Percentiles rank a stretch among this genome's conserved stretches.
Evolutionary conservation across 305 asterid genomes (phyloP).

Genomic region (Fraxinus greggii): DNA sequence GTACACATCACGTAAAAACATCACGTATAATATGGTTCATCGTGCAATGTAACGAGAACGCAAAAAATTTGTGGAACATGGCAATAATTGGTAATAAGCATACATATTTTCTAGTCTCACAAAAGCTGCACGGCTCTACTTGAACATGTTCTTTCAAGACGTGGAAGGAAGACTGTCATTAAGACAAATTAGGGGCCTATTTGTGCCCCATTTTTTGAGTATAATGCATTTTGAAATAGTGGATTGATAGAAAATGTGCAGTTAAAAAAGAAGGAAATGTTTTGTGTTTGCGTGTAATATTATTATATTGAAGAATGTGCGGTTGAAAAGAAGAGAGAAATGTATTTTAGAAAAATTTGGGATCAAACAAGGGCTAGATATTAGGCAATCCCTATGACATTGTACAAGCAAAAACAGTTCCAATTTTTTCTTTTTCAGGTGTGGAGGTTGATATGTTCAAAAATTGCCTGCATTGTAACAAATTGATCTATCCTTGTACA

Average conservation of each 20-base stretch:
- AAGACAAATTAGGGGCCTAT: neutral
- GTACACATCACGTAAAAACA: neutral
- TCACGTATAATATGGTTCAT: neutral
- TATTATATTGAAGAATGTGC: no score
- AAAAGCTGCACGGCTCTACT: neutral
- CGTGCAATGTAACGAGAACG: neutral
- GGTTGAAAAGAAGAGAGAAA: no score
- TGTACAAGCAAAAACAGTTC: neutral
- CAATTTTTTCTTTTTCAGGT: neutral
- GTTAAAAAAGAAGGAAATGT: no score
- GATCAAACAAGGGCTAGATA: neutral
- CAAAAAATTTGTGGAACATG: neutral
- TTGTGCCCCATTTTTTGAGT: no score
- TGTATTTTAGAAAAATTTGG: no score
- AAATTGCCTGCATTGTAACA: neutral
- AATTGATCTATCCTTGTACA: slow-evolving; percentile 1
- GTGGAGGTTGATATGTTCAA: neutral
- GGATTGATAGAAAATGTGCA: no score
- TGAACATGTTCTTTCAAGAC: neutral
- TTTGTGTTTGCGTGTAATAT: no score
- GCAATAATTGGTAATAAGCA: neutral
- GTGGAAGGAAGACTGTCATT: neutral
- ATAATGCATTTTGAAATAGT: no score
- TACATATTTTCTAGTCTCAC: neutral
- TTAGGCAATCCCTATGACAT: neutral